phyloP scores from a whole-genome alignment of 2,329 filamentous ascomycete species.

The Plenodomus biglobosus region DNA sequence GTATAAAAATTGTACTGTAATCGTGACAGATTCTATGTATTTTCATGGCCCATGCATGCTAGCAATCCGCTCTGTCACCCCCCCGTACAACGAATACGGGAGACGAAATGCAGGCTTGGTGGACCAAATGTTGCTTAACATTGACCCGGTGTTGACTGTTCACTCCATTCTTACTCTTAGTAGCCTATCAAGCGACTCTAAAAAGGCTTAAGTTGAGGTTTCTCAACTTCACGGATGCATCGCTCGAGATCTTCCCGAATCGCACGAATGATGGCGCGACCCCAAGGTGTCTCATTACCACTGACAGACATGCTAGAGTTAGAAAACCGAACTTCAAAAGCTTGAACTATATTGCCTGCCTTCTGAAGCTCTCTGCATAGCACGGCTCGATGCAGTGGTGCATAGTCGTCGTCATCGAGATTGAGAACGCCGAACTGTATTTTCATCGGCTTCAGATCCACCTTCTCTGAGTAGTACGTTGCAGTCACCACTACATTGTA shows the following conservation, averaged over 20 bases:
- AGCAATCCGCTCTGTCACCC: too few relatives aligned
- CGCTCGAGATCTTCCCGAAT: slow-evolving; percentile 1
- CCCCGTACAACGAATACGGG: background rate
- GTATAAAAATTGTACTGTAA: too few relatives aligned
- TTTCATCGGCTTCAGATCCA: slow-evolving; percentile 2
- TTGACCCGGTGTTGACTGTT: background rate
- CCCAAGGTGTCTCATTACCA: slow-evolving; percentile 1
- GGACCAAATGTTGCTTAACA: background rate
- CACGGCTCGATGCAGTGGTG: slow-evolving; percentile 1
- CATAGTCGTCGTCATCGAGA: slow-evolving; percentile 3
- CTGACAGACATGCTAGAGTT: background rate
- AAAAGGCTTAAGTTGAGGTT: slow-evolving; percentile 1
- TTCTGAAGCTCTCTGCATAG: slow-evolving; percentile 3
- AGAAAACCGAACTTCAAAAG: slow-evolving; percentile 1
- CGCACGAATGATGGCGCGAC: slow-evolving; percentile 1
- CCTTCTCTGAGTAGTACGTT: slow-evolving; percentile 1
- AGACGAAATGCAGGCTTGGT: background rate
- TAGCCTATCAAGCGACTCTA: background rate
- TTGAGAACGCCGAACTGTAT: slow-evolving; percentile 3
- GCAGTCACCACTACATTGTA: slow-evolving; percentile 1
- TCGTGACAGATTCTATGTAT: too few relatives aligned
- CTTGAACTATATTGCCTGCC: slow-evolving; percentile 1
- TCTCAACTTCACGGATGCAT: slow-evolving; percentile 1
- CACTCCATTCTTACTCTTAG: background rate
- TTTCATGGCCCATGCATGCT: too few relatives aligned